Evolutionary conservation across 129 eudicot species (phyloP).

Genomic region (Escallonia herrerae): DNA sequence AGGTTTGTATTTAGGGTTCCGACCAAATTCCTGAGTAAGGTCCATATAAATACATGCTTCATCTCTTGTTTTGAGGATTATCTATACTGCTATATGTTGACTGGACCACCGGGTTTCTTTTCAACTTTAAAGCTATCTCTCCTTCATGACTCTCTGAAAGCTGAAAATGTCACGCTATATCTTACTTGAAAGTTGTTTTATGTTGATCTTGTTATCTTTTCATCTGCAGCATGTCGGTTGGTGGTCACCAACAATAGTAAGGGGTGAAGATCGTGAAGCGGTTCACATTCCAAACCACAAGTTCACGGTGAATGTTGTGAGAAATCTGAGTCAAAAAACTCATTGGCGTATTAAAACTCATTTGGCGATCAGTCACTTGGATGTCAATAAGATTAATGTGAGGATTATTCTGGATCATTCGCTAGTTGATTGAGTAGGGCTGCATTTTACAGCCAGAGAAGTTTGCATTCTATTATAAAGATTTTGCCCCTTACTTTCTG

Average conservation of each 20-base stretch:
- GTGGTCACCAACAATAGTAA: constrained; percentile 96
- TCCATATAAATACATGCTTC: not conserved
- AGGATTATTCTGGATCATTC: constrained; percentile 18
- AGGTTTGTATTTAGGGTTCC: constrained; percentile 46
- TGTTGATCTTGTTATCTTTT: not conserved
- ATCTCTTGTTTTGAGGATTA: not conserved
- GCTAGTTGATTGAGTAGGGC: not conserved
- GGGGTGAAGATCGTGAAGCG: constrained; percentile 99
- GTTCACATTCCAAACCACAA: constrained; percentile 94
- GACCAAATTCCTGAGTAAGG: not conserved
- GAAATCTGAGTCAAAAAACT: constrained; percentile 91
- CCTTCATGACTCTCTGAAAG: not conserved
- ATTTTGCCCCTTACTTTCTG: constrained; percentile 7
- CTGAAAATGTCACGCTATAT: not conserved
- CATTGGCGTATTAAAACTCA: constrained; percentile 99
- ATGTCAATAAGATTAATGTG: constrained; percentile 82
- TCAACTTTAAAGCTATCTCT: not conserved
- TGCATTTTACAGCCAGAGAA: not conserved
- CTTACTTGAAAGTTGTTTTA: constrained; percentile 4
- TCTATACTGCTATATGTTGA: not conserved
- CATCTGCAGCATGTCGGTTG: constrained; percentile 82
- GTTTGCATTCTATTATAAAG: not conserved
- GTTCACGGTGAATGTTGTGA: constrained; percentile 86
- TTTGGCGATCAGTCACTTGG: constrained; percentile 90
- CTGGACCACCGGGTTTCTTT: not conserved